A percentile compares a stretch with the other conserved stretches of the same genome.
Conservation (phyloP, 2,329 filamentous ascomycete genomes). For the Blastomyces gilchristii region DNA sequence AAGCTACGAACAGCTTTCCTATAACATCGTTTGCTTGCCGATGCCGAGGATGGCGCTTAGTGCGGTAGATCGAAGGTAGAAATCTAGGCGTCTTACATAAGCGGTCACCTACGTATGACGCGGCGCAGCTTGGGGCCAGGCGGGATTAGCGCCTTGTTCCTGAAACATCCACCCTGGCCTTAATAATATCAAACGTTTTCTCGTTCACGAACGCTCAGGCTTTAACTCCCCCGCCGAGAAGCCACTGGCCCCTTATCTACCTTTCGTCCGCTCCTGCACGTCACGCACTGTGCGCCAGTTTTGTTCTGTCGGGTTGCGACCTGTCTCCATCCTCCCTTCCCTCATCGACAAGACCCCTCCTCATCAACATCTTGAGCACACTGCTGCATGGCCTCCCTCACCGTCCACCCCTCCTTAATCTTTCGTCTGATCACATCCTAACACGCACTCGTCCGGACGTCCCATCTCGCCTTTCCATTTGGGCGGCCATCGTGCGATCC, state of each 20-base stretch:
- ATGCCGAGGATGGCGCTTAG: not conserved
- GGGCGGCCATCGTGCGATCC: not conserved
- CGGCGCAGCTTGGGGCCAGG: not conserved
- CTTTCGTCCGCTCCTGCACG: not conserved
- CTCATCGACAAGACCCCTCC: not conserved
- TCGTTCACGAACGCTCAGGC: constrained; percentile 1
- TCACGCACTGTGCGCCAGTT: not conserved
- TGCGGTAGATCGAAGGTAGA: not conserved
- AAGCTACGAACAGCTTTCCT: too few relatives aligned
- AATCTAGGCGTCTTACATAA: not conserved
- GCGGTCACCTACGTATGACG: not conserved
- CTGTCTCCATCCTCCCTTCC: not conserved
- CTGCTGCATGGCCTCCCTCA: not conserved
- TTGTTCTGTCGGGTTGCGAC: not conserved
- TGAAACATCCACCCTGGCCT: constrained; percentile 12
- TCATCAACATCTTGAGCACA: not conserved
- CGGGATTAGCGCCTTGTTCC: constrained; percentile 1
- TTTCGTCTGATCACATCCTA: not conserved
- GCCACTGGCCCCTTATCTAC: not conserved
- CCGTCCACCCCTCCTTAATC: not conserved
- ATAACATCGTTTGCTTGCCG: not conserved
- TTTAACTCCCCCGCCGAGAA: not conserved
- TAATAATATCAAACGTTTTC: not conserved
- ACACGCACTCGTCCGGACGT: not conserved
- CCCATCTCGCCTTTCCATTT: too few relatives aligned